Evolutionary conservation across 1,284 basidiomycete species (phyloP).

Genomic region (Apiotrichum mycotoxinovorans): DNA sequence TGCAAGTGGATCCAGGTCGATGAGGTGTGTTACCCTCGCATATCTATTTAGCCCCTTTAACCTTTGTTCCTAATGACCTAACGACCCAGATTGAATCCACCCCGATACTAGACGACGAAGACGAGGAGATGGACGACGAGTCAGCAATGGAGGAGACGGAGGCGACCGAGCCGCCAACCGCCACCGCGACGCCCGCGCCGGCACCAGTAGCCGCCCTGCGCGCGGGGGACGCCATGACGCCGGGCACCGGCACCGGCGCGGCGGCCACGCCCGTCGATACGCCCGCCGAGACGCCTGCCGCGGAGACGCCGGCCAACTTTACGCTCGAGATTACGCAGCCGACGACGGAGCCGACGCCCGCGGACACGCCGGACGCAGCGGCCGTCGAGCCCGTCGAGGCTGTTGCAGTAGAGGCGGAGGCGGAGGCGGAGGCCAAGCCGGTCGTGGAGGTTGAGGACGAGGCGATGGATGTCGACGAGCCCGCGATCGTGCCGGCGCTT

Average conservation of each 20-base stretch:
- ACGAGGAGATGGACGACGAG: slow-evolving; percentile 10
- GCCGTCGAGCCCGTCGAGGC: neutral
- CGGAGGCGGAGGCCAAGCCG: neutral
- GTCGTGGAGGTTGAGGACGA: neutral
- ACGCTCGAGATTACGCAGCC: slow-evolving; percentile 2
- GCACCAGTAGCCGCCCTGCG: no score
- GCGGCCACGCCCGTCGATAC: slow-evolving; percentile 8
- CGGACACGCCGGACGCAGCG: neutral
- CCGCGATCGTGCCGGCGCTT: neutral
- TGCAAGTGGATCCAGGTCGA: slow-evolving; percentile 19
- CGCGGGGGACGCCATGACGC: neutral
- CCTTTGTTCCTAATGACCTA: neutral
- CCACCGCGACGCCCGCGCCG: slow-evolving; percentile 11
- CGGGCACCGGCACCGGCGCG: neutral
- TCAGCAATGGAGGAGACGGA: slow-evolving; percentile 8
- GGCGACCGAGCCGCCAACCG: slow-evolving; percentile 12
- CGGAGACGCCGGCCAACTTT: neutral
- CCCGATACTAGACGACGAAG: slow-evolving; percentile 16
- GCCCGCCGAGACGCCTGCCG: neutral
- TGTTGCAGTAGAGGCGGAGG: neutral
- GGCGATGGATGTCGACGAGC: neutral
- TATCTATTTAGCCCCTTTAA: neutral
- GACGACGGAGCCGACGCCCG: neutral
- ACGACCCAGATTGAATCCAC: slow-evolving; percentile 7
- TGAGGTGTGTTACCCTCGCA: neutral